Evolutionary conservation across 768 basidiomycete genomes (phyloP), one percentile per base, ranked within the genome.

Genomic region (Xanthoconium stramineum): DNA sequence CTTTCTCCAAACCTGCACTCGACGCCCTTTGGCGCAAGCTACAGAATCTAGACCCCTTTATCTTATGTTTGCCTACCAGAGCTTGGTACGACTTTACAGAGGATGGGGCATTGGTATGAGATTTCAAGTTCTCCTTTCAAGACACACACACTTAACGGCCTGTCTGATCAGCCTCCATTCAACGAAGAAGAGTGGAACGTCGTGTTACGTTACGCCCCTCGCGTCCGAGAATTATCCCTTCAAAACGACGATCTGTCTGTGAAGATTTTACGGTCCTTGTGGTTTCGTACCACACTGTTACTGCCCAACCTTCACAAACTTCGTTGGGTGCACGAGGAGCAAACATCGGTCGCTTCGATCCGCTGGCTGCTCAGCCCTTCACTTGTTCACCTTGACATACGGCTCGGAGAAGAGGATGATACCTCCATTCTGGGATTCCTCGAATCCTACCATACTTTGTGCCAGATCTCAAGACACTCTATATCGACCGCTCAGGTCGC

Each of bases 1-100:
- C 53, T 11, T 36, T 63, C 33, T 59, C 57, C 33, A 42, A 63
- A n/a, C 48, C 48, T 37, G 62, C 62, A 15, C 58, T 64, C 19
- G 48, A 61, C n/a, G 45, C 47, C 24, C 32, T 64, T 36, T 64
- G 59, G 62, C 10, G 28, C 32, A 64, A 44, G 36, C 30, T 64
- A 7, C 2, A 60, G 37, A 47, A 42, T 19, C 47, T 63, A 5
- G 1, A 24, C 8, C 61, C 61, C 0, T 52, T 63, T 32, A 8
- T 35, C 9, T 12, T 6, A 32, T 62, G 61, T 44, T 7, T 56
- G 15, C 54, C 52, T 19, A n/a, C 42, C 43, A 53, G 33, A 9
- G 3, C 32, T 10, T 33, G 36, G 9, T 42, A 28, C 17, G 42
- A 30, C 7, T 24, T 30, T 40, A 1, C 9, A 24, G 28, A 2